A percentile compares a stretch with the other conserved stretches of the same genome.
Conservation (phyloP, 2,329 filamentous ascomycete genomes). For the Malbranchea zuffiana region DNA sequence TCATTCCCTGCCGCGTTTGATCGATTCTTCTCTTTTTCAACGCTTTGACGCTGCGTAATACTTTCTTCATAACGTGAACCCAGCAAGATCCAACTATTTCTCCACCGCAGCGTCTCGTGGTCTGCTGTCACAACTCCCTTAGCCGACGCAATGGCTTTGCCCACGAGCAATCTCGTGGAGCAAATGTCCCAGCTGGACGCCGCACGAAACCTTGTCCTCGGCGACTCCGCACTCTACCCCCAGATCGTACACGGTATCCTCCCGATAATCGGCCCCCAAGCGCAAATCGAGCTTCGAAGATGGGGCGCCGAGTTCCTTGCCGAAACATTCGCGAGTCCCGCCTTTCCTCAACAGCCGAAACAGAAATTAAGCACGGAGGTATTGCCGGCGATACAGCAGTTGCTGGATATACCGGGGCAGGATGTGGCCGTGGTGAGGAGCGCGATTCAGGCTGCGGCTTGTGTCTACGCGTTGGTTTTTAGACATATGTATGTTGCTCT, state of each 20-base stretch:
- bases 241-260: constrained; percentile 86
- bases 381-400: constrained; percentile 61
- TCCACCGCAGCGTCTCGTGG: neutral
- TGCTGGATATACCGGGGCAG: constrained; percentile 60
- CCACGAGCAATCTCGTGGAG: constrained; percentile 51
- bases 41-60: too few species aligned
- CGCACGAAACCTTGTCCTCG: constrained; percentile 79
- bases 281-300: constrained; percentile 71
- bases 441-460: constrained; percentile 77
- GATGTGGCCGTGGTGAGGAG: constrained; percentile 74
- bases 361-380: constrained; percentile 66
- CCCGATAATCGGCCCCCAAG: constrained; percentile 70
- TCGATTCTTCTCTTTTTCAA: too few species aligned
- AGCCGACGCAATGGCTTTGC: constrained; percentile 10
- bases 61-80: too few species aligned
- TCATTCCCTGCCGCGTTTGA: too few species aligned
- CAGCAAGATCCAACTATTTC: too few species aligned
- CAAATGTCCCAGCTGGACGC: constrained; percentile 81
- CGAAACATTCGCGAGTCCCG: constrained; percentile 90
- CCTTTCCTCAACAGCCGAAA: constrained; percentile 65
- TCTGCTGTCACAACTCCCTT: neutral
- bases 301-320: constrained; percentile 96
- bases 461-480: constrained; percentile 85
- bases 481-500: constrained; percentile 73
- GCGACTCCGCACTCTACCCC: constrained; percentile 77